Base-by-base conservation (phyloP, 257 asterid genomes). In the Jaltomata sinuosa region DNA sequence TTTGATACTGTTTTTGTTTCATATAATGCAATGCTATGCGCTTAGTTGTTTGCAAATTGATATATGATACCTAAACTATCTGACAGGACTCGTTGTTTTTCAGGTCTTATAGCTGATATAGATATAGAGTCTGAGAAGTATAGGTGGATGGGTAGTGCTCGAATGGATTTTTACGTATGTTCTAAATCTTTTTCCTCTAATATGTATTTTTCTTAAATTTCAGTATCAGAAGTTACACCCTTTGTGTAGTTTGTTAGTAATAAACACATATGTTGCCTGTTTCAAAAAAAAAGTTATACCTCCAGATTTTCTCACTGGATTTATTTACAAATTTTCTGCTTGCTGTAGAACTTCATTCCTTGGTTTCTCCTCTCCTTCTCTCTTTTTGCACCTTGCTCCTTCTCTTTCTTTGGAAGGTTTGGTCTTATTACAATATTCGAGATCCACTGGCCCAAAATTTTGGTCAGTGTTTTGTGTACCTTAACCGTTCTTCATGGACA, bases 81-180 rank as follows among this genome's bases (percentile, higher is more conserved):
- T 50, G 10, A 52, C 40, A 14, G 22, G 53, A 83, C 32, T 68
- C 34, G 2, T 65, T 32, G 47, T 14, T 59, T 85, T 89, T 80
- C 92, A 95, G 99, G 99, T 87, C 97, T 95, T 77, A 91, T 97
- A 85, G 99, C 98, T 83, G 99, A 97, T 85, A 94, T 95, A 76
- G 99, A 97, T 80, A 97, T 97, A 4, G 99, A 97, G 92, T 97
- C 98, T 32, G 98, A 95, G 95, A 94, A 92, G 86, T 95, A 95
- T 89, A 88, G 99, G 90, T 97, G 99, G 98, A 94, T 97, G 99
- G 99, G 99, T 77, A 92, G 98, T 90, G 94, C 95, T 74, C 98
- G 99, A 16, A 85, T 97, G 79, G 98, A 94, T 91, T 90, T 96
- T 90, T 94, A 96, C 83, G 99, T 96, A 89, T 92, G 99, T 88